Base-by-base conservation (phyloP, 495 filamentous ascomycete species). In the Penicillium roqueforti region DNA sequence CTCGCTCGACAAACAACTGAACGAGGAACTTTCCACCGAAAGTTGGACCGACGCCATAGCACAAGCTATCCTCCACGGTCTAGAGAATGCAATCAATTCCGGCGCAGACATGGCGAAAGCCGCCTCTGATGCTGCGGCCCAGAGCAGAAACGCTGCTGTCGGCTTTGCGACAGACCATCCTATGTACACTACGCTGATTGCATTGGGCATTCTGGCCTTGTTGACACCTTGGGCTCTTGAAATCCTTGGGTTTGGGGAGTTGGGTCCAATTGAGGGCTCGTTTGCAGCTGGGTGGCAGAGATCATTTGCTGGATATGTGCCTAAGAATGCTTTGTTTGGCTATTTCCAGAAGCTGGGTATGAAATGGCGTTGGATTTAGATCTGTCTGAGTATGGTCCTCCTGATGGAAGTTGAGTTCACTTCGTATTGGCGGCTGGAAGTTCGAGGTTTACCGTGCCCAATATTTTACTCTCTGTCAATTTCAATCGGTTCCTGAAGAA, bases 271-370 rank as follows among this genome's bases (percentile, higher is more conserved):
- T 48, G 71, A 72, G 58, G 75, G 68, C 5, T 65, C 74, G 11
- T 80, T 68, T 45, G 78, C 78, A 19, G 71, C 77, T 3, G 5
- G 6, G 18, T 81, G 78, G 78, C 70, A 77, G 57, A 38, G 61
- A 16, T 60, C 7, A 8, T 79, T 75, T 58, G 57, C 40, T 10
- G 76, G 78, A 3, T 67, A 71, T 56, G 78, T 82, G 36, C 73
- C 74, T 0, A 74, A 72, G 57, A 60, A 61, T 0, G 72, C 72
- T 6, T 60, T 81, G n/a, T 80, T 82, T 56, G 63, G 71, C 0
- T 82, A 65, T 50, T 69, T 82, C 16, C 79, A 83, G 68, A 59
- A 74, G 9, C 58, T 81, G 56, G 78, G 79, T 1, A 80, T 81
- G 77, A 64, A 54, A 13, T 77, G 62, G 69, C 59, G 57, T n/a